Percentiles rank a stretch among this genome's conserved stretches.
These are phyloP conservation scores for Cladorrhinum sp. DNA, from an alignment of 2,329 filamentous ascomycete species.

Conservation along the genomic window DNA sequence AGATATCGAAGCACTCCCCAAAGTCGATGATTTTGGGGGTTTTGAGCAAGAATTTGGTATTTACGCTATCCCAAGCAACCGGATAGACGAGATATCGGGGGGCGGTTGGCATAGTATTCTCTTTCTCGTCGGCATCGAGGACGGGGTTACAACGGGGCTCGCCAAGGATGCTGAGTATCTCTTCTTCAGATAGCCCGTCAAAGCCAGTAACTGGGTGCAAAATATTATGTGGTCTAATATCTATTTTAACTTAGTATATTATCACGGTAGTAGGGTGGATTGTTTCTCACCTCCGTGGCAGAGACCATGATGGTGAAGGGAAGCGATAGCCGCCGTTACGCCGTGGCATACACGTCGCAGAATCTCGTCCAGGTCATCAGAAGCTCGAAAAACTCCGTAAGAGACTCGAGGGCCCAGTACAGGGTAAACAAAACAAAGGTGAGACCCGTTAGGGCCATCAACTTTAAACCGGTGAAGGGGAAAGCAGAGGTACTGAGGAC, in stretches of 20 bases:
- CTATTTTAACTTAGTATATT: constrained; percentile 17
- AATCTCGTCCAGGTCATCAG: background rate
- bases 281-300: constrained; percentile 33
- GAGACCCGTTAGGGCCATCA: constrained; percentile 29
- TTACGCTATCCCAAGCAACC: constrained; percentile 17
- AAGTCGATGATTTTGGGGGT: constrained; percentile 25
- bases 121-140: background rate
- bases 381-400: constrained; percentile 4
- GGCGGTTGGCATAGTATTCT: background rate
- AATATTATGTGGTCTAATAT: constrained; percentile 32
- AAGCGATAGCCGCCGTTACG: constrained; percentile 20
- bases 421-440: constrained; percentile 29
- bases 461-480: constrained; percentile 27
- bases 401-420: constrained; percentile 28
- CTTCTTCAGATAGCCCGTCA: constrained; percentile 25
- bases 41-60: constrained; percentile 4
- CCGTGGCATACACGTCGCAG: background rate
- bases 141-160: background rate
- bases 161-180: constrained; percentile 13
- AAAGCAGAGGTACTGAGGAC: constrained; percentile 16
- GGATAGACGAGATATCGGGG: constrained; percentile 24
- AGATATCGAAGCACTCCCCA: constrained; percentile 24
- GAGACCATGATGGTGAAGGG: constrained; percentile 29
- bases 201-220: constrained; percentile 25
- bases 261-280: background rate